A percentile compares a stretch with the other conserved stretches of the same genome.
Conservation (phyloP, 1,284 basidiomycete species). For the Trametes pubescens region DNA sequence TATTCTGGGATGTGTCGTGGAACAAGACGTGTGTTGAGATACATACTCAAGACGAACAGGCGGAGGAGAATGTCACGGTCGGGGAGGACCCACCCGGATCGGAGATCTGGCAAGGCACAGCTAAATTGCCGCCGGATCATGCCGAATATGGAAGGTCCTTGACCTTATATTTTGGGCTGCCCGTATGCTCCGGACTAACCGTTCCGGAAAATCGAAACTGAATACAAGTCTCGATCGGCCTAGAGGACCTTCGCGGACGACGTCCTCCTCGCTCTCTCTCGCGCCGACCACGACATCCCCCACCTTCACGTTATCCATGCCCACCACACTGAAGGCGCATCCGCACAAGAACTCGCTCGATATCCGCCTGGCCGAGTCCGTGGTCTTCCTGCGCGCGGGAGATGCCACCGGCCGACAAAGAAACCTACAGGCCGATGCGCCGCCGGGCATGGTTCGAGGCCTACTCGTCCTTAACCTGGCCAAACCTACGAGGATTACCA, state of each 20-base stretch:
- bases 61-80: neutral
- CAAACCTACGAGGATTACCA: constrained; percentile 89
- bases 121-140: constrained; percentile 15
- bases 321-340: constrained; percentile 19
- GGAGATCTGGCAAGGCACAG: constrained; percentile 9
- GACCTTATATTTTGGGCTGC: constrained; percentile 2
- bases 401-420: constrained; percentile 58
- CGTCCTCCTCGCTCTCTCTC: constrained; percentile 1
- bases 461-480: constrained; percentile 82
- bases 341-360: constrained; percentile 51
- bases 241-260: constrained; percentile 21
- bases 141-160: constrained; percentile 14
- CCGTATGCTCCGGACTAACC: neutral
- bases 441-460: constrained; percentile 88
- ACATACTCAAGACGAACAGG: too few species aligned
- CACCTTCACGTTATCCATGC: constrained; percentile 27
- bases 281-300: constrained; percentile 7
- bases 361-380: constrained; percentile 84
- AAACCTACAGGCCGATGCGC: constrained; percentile 53
- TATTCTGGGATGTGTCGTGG: neutral
- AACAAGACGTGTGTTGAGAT: neutral
- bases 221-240: constrained; percentile 26
- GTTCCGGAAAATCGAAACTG: constrained; percentile 18
- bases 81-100: neutral
- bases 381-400: constrained; percentile 77